Percentiles rank a stretch among this genome's conserved stretches.
Conservation (phyloP, 2,329 filamentous ascomycete species). For the Fusarium penzigii region DNA sequence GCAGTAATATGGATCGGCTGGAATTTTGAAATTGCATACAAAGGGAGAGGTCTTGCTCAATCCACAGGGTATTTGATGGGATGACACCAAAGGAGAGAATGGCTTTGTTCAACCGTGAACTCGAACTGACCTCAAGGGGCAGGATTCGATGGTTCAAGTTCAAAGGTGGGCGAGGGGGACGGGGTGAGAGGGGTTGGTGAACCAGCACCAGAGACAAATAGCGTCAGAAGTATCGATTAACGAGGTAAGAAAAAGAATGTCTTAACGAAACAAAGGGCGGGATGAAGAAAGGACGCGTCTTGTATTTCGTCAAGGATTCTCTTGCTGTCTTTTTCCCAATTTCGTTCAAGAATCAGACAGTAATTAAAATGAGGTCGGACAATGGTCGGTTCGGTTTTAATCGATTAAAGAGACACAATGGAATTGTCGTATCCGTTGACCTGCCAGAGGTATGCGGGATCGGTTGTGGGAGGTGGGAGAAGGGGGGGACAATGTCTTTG, state of each 20-base stretch:
- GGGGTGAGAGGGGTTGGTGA: neutral
- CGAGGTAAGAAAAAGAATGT: neutral
- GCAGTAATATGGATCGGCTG: conserved; percentile 15
- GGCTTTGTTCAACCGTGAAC: neutral
- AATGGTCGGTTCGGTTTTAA: neutral
- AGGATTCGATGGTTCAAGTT: too few relatives aligned
- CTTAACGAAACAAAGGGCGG: neutral
- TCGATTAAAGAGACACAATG: neutral
- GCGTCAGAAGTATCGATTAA: neutral
- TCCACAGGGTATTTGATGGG: conserved; percentile 20
- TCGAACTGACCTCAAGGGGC: too few relatives aligned
- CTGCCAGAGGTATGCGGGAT: conserved; percentile 27
- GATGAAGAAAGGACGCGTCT: neutral
- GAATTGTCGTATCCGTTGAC: conserved; percentile 11
- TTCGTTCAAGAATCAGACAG: too few relatives aligned
- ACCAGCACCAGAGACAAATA: neutral
- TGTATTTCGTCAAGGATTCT: too few relatives aligned
- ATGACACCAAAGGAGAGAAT: neutral
- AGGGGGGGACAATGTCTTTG: neutral
- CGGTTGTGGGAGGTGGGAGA: neutral
- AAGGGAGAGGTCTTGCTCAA: conserved; percentile 25
- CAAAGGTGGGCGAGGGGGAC: too few relatives aligned
- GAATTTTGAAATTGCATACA: conserved; percentile 27
- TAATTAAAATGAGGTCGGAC: conserved; percentile 13
- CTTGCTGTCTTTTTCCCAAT: too few relatives aligned